These are phyloP conservation scores for Nymphaea thermarum DNA, from an alignment of 164 flowering plant species.

Conservation along the genomic window DNA sequence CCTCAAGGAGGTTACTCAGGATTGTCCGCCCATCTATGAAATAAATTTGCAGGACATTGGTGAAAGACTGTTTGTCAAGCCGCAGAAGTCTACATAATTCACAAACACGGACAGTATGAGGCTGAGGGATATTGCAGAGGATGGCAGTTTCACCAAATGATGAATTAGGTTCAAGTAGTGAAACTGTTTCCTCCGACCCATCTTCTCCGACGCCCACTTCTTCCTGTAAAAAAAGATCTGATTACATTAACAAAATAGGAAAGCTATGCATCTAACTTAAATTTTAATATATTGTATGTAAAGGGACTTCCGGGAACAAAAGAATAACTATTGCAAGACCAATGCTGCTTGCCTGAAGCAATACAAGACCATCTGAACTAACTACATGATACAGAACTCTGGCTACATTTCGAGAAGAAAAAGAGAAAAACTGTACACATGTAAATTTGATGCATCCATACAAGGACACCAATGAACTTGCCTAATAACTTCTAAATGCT, in stretches of 20 bases:
- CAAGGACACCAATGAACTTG: too few relatives aligned
- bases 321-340: too few relatives aligned
- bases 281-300: too few relatives aligned
- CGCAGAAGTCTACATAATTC: slow-evolving; percentile 74
- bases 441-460: too few relatives aligned
- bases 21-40: slow-evolving; percentile 63
- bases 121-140: slow-evolving; percentile 89
- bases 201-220: slow-evolving; percentile 45
- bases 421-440: too few relatives aligned
- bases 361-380: too few relatives aligned
- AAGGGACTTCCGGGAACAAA: too few relatives aligned
- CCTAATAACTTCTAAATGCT: too few relatives aligned
- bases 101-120: slow-evolving; percentile 66
- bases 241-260: not conserved
- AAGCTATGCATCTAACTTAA: too few relatives aligned
- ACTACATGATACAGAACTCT: too few relatives aligned
- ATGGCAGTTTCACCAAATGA: slow-evolving; percentile 75
- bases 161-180: slow-evolving; percentile 34
- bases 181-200: slow-evolving; percentile 48
- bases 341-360: too few relatives aligned
- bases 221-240: slow-evolving; percentile 36
- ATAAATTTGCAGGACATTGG: slow-evolving; percentile 54
- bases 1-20: slow-evolving; percentile 69
- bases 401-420: too few relatives aligned
- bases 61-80: slow-evolving; percentile 72